Conservation (phyloP, 1,284 basidiomycete genomes). For the Pseudozyma hubeiensis region DNA sequence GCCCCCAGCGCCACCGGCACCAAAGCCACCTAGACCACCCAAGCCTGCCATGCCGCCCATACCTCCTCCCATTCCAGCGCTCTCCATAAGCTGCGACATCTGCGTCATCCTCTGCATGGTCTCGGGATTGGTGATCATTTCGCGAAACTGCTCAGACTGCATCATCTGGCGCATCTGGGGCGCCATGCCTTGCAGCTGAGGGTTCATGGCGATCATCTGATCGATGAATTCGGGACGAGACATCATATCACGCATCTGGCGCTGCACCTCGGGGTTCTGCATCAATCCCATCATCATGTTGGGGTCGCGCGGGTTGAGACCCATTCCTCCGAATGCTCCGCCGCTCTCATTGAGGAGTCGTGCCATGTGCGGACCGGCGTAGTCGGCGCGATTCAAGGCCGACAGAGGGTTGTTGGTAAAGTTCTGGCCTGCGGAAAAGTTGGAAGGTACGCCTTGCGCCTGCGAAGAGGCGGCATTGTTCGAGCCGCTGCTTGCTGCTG, state of each 20-base stretch:
- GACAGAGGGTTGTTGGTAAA: conserved; percentile 66
- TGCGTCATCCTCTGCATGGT: conserved; percentile 63
- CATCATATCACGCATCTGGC: conserved; percentile 65
- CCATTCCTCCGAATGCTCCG: conserved; percentile 58
- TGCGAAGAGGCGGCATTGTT: conserved; percentile 45
- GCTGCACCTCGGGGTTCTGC: conserved; percentile 63
- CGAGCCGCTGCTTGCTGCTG: conserved; percentile 18
- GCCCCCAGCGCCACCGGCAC: conserved; percentile 18
- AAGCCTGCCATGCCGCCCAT: conserved; percentile 36
- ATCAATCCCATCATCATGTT: conserved; percentile 66
- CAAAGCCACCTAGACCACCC: conserved; percentile 31
- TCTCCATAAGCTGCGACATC: conserved; percentile 58
- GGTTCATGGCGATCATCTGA: conserved; percentile 65
- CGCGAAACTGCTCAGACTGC: conserved; percentile 62
- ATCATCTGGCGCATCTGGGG: conserved; percentile 65
- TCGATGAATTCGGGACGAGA: conserved; percentile 64
- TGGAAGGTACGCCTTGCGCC: conserved; percentile 62
- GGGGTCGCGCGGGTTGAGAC: conserved; percentile 65
- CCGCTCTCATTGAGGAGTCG: conserved; percentile 59
- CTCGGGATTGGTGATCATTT: conserved; percentile 65
- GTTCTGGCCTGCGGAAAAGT: conserved; percentile 64
- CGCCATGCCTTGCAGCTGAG: conserved; percentile 60
- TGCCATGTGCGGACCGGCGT: conserved; percentile 66
- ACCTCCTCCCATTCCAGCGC: conserved; percentile 37
- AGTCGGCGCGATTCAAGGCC: conserved; percentile 63